Conservation (phyloP, 2,329 filamentous ascomycete genomes). For the Colletotrichum sp. region DNA sequence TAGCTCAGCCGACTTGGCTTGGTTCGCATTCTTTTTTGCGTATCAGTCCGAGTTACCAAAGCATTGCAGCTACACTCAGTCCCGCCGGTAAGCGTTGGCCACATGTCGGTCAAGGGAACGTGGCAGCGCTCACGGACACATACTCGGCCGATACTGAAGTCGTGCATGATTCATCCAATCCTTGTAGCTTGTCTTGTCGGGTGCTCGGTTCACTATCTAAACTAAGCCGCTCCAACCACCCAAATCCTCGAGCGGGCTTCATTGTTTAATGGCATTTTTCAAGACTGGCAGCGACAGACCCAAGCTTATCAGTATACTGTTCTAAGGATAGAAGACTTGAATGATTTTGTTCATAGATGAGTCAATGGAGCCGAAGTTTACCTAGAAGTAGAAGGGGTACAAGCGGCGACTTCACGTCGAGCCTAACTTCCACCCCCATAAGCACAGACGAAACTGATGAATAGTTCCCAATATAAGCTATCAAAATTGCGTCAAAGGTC, state of each 20-base stretch:
- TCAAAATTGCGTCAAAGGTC: rapidly evolving
- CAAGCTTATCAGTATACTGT: background rate
- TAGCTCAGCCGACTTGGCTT: background rate
- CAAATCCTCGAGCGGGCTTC: background rate
- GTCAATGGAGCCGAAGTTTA: background rate
- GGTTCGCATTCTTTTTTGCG: background rate
- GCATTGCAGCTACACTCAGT: background rate
- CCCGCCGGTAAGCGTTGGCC: background rate
- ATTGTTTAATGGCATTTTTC: background rate
- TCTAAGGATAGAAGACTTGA: background rate
- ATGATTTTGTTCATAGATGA: background rate
- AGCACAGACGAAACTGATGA: background rate
- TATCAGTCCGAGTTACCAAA: background rate
- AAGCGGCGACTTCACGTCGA: background rate
- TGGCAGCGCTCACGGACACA: background rate
- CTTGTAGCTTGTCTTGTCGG: background rate
- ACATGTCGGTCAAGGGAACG: background rate
- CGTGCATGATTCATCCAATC: background rate
- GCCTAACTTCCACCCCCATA: background rate
- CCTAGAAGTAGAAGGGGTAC: background rate
- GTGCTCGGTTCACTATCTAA: background rate
- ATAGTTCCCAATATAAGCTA: background rate
- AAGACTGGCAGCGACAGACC: background rate
- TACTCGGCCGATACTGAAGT: background rate
- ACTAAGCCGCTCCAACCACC: background rate